A percentile compares a stretch with the other conserved stretches of the same genome.
Evolutionary conservation across 2,329 filamentous ascomycete species (phyloP).

Genomic region (Karstenula rhodostoma): DNA sequence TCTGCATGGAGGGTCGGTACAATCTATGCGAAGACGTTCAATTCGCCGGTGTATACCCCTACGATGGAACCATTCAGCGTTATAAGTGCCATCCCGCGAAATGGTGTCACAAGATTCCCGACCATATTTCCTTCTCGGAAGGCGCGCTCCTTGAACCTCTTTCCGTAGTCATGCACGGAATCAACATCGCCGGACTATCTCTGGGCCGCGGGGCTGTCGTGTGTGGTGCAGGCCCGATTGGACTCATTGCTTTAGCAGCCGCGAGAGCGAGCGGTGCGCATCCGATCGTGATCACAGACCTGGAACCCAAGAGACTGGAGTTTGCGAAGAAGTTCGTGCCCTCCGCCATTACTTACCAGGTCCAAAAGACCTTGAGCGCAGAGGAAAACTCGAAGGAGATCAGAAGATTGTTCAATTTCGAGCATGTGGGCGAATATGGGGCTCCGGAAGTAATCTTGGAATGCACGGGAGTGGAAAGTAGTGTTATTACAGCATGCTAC

Average conservation of each 20-base stretch:
- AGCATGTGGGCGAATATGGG: conserved; percentile 58
- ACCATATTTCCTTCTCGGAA: conserved; percentile 64
- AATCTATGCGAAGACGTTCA: conserved; percentile 70
- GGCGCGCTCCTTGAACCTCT: conserved; percentile 71
- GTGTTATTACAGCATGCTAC: conserved; percentile 66
- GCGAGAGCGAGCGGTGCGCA: conserved; percentile 70
- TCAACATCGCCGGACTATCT: conserved; percentile 61
- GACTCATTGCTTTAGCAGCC: conserved; percentile 67
- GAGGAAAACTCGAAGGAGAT: conserved; percentile 63
- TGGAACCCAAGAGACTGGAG: conserved; percentile 63
- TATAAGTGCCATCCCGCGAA: conserved; percentile 69
- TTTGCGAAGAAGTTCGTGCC: conserved; percentile 69
- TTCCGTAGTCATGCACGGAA: conserved; percentile 69
- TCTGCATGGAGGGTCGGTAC: conserved; percentile 67
- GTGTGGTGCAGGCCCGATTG: conserved; percentile 71
- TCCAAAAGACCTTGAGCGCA: conserved; percentile 56
- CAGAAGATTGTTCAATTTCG: conserved; percentile 60
- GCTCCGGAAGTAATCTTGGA: conserved; percentile 68
- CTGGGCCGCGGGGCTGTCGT: conserved; percentile 65
- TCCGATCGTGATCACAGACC: conserved; percentile 70
- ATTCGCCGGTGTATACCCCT: conserved; percentile 69
- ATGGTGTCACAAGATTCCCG: conserved; percentile 61
- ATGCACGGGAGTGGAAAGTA: conserved; percentile 72
- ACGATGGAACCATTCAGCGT: conserved; percentile 67
- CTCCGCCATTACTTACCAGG: conserved; percentile 61